Evolutionary conservation across 139 green algal genomes (phyloP), one percentile per base, ranked within the genome.

Genomic region (Chlamydomonas urium): DNA sequence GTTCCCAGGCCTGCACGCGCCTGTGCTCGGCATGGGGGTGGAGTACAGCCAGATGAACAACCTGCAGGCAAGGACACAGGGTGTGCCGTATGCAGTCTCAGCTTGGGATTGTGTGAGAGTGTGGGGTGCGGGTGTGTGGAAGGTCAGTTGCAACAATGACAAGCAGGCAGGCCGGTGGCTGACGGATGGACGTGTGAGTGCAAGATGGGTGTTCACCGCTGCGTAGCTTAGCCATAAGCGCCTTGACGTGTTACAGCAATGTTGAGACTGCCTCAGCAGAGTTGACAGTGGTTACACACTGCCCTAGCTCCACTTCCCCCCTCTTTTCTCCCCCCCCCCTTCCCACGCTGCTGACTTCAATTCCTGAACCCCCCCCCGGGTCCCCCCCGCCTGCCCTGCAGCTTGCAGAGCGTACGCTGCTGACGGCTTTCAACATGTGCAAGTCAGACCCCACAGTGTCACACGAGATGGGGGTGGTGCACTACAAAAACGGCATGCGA

Each of bases 41-140:
- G 91, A 96, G 81, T 96, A 96, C 79, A 65, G 78, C 71, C 78
- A 85, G 72, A 96, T 95, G 78, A 96, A 95, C 80, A 98, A 97
- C 85, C 72, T 93, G 47, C 73, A 77, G 24, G 75, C 97, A 56
- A 92, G 53, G 21, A 17, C 5, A 17, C 23, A 92, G 53, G 8
- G 53, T 53, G 42, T 53, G 42, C 14, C 42, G 17, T 69, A 80
- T 89, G 76, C 86, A 53, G 42, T n/a, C n/a, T n/a, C n/a, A n/a
- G n/a, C n/a, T 17, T 53, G 42, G 42, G 42, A n/a, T 10, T 53
- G 42, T 10, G 42, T 53, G 42, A n/a, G 42, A n/a, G 42, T 53
- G 17, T 53, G 42, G 10, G 42, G 10, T 10, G 14, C 42, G 10
- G 53, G 42, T 50, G 42, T 50, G 42, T 50, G 8, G 10, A 8